phyloP scores from a whole-genome alignment of 805 yeast genomes.

The Teunomyces tritomae region DNA sequence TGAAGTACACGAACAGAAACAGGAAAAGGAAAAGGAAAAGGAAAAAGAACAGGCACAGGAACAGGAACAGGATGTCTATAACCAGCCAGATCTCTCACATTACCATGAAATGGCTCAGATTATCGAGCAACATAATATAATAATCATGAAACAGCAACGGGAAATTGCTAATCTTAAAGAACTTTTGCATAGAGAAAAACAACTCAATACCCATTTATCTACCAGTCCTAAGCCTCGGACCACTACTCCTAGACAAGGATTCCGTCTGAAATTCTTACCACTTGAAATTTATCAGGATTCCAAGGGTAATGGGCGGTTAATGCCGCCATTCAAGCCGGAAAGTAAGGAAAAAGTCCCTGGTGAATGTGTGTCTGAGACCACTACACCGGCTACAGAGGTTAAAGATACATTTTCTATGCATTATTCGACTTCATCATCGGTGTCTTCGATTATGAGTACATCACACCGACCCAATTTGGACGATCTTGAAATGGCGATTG shows the following conservation, averaged over 20 bases:
- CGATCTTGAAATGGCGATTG: not conserved
- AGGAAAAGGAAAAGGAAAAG: no score
- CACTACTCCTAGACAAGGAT: not conserved
- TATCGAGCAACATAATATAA: constrained; percentile 19
- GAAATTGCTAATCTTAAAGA: constrained; percentile 23
- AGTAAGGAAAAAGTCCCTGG: not conserved
- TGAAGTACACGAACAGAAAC: no score
- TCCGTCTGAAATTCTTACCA: constrained; percentile 9
- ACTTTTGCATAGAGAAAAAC: constrained; percentile 22
- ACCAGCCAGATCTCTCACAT: constrained; percentile 8
- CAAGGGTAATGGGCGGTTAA: not conserved
- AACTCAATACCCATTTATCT: constrained; percentile 11
- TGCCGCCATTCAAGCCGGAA: constrained; percentile 5
- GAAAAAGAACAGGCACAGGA: not conserved
- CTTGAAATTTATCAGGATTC: constrained; percentile 5
- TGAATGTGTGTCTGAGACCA: not conserved
- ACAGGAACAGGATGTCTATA: not conserved
- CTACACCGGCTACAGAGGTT: not conserved
- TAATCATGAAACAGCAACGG: constrained; percentile 22
- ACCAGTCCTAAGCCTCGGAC: not conserved
- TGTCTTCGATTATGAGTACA: constrained; percentile 20
- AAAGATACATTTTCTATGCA: not conserved
- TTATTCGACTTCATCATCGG: constrained; percentile 14
- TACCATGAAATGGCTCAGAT: constrained; percentile 22
- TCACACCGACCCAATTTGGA: constrained; percentile 4